Conservation (phyloP, 495 filamentous ascomycete species). For the Aspergillus sparsus region DNA sequence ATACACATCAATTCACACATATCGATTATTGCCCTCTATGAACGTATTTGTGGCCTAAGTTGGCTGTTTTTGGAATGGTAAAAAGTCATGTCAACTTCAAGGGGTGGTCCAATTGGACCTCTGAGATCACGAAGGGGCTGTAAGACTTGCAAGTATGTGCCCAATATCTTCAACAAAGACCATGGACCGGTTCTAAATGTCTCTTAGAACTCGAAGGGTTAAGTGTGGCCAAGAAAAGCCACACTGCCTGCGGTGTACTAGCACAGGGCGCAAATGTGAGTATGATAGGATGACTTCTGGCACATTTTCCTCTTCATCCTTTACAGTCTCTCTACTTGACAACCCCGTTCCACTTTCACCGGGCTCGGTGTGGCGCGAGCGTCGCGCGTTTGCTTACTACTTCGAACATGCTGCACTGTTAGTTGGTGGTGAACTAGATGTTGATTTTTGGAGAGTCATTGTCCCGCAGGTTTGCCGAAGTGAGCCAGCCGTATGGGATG, state of each 20-base stretch:
- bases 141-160: conserved; percentile 44
- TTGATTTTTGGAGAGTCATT: conserved; percentile 57
- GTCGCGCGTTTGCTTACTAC: conserved; percentile 45
- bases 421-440: conserved; percentile 49
- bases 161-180: not conserved
- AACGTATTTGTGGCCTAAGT: too few species aligned
- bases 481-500: conserved; percentile 62
- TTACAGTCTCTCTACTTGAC: conserved; percentile 11
- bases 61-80: not conserved
- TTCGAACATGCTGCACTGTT: conserved; percentile 34
- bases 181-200: conserved; percentile 5
- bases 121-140: conserved; percentile 40
- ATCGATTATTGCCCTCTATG: too few species aligned
- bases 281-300: conserved; percentile 23
- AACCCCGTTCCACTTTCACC: conserved; percentile 27
- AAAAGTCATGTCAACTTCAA: not conserved
- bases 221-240: conserved; percentile 62
- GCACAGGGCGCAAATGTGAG: conserved; percentile 53
- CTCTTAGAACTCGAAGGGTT: conserved; percentile 47
- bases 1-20: too few species aligned
- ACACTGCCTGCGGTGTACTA: conserved; percentile 44
- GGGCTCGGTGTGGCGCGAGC: conserved; percentile 37
- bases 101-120: conserved; percentile 4
- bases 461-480: conserved; percentile 57
- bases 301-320: conserved; percentile 20